phyloP scores from a whole-genome alignment of 2,329 filamentous ascomycete species.

The Pyricularia pennisetigena region DNA sequence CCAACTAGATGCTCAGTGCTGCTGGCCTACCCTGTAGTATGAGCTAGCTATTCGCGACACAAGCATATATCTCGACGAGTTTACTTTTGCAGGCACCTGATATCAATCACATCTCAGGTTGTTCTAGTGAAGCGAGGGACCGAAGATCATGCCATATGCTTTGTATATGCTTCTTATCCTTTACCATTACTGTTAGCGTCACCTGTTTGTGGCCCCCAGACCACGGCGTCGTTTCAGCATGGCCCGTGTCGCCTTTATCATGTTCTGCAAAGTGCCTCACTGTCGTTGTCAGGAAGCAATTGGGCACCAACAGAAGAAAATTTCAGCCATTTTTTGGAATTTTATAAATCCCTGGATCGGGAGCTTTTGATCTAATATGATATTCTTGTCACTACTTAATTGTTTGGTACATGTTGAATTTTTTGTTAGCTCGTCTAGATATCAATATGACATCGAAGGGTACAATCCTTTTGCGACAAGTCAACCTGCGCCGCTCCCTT shows the following conservation, averaged over 20 bases:
- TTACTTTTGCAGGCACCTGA: too few relatives aligned
- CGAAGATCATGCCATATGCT: not conserved
- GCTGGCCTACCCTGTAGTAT: too few relatives aligned
- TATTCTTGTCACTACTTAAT: not conserved
- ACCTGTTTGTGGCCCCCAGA: not conserved
- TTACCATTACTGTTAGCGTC: too few relatives aligned
- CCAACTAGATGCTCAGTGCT: too few relatives aligned
- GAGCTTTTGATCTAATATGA: not conserved
- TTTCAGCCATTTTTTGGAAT: not conserved
- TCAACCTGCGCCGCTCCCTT: too few relatives aligned
- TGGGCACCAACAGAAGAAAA: not conserved
- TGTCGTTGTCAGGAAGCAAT: not conserved
- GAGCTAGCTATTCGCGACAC: too few relatives aligned
- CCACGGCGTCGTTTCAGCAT: not conserved
- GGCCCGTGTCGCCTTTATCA: not conserved
- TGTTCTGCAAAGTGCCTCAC: not conserved
- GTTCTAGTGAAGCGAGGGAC: too few relatives aligned
- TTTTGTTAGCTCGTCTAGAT: too few relatives aligned
- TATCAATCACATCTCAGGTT: too few relatives aligned
- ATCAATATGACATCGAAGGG: too few relatives aligned
- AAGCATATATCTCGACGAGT: too few relatives aligned
- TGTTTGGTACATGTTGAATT: not conserved
- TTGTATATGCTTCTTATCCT: not conserved
- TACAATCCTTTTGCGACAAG: too few relatives aligned
- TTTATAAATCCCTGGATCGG: accelerated